These are phyloP conservation scores for Anisodus acutangulus DNA, from an alignment of 257 asterid genomes.

Conservation along the genomic window DNA sequence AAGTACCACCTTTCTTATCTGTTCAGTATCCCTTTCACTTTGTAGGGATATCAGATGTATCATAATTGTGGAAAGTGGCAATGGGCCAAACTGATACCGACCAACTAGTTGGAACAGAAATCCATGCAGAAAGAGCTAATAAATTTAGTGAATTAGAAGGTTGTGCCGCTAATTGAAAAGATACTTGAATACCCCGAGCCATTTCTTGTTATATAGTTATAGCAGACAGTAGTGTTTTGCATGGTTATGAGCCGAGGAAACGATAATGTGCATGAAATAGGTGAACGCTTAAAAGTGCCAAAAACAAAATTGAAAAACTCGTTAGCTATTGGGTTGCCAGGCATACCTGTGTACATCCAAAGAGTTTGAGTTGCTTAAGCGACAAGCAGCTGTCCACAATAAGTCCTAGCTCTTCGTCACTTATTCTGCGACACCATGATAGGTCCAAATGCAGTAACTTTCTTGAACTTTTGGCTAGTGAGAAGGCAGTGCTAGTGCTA, in stretches of 20 bases:
- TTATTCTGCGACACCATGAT: constrained; percentile 75
- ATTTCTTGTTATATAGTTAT: constrained; percentile 14
- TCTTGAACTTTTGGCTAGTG: constrained; percentile 63
- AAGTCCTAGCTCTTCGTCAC: constrained; percentile 66
- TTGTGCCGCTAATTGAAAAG: constrained; percentile 20
- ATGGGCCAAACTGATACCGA: constrained; percentile 7
- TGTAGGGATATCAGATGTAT: background rate
- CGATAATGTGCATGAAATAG: background rate
- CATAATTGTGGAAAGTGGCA: background rate
- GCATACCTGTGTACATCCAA: constrained; percentile 82
- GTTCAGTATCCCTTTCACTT: background rate
- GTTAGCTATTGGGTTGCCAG: background rate
- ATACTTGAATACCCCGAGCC: background rate
- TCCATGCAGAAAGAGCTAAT: background rate
- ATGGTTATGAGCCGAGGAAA: constrained; percentile 17
- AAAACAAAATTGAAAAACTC: background rate
- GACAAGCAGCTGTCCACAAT: constrained; percentile 74
- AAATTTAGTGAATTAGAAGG: constrained; percentile 10
- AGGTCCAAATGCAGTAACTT: constrained; percentile 66
- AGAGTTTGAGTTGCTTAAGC: constrained; percentile 71
- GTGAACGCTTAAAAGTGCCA: background rate
- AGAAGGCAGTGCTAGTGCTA: constrained; percentile 61
- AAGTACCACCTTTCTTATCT: constrained; percentile 18
- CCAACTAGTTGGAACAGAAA: constrained; percentile 23
- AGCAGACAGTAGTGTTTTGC: background rate